Base-by-base conservation (phyloP, 2,329 filamentous ascomycete genomes). In the Epichloe amarillans region DNA sequence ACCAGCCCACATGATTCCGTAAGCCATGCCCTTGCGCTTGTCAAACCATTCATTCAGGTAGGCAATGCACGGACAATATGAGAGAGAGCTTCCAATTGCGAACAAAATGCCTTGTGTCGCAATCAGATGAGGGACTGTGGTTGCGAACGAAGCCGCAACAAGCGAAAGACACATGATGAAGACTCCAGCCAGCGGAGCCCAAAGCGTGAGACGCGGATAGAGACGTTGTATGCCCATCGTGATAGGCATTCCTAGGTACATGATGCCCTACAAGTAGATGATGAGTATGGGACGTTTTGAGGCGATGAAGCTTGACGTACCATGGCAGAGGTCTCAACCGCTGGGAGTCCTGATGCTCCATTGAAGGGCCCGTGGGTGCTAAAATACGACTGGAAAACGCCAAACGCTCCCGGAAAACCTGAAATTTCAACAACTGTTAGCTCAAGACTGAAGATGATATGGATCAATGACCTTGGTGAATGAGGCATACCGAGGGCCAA, bases 311-410 rank as follows among this genome's bases (percentile, higher is more conserved):
- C 15, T 8, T 19, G 5, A 19, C 51, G 55, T 61, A 68, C 74
- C 74, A 73, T 74, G 2, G 77, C 70, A 49, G 72, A 75, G 2
- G 79, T 83, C 0, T 80, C 82, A 47, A 85, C 76, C 8, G 77
- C 69, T 11, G 80, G 71, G 39, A 84, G 75, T 45, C 69, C 68
- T 42, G 69, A 65, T 1, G 69, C 66, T 7, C 69, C 69, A 3
- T 64, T 62, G 52, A 84, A 84, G 3, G 77, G 74, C 14, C 70
- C 69, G 46, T 79, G 71, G 2, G 68, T 72, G 38, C 68, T 73
- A 61, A 85, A 86, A 61, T 82, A 81, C 46, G 78, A 72, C 59
- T 84, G 80, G 59, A 86, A 84, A 36, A 86, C 73, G 44, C 82
- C 82, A 58, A 79, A 86, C 1, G 79, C 73, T 52, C 79, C 78